phyloP scores from a whole-genome alignment of 2,329 filamentous ascomycete species.

The Amphichorda felina region DNA sequence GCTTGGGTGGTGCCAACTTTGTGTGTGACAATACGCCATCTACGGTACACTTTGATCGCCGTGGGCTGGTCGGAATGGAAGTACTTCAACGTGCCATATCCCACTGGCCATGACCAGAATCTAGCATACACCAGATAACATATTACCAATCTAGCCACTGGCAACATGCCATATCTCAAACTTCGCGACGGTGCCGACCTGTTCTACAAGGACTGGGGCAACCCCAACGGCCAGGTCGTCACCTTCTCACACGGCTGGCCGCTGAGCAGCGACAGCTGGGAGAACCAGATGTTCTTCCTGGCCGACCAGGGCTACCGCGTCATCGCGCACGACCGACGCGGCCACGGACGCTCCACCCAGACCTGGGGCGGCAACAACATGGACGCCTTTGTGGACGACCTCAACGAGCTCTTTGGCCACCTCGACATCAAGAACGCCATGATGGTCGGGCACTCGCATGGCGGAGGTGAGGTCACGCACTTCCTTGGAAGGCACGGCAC shows the following conservation, averaged over 20 bases:
- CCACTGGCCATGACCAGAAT: no score
- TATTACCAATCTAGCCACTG: no score
- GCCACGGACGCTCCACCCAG: constrained; percentile 18
- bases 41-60: no score
- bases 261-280: constrained; percentile 19
- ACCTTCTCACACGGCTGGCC: constrained; percentile 24
- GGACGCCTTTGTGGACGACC: constrained; percentile 15
- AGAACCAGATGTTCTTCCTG: constrained; percentile 15
- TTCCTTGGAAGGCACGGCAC: constrained; percentile 23
- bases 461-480: constrained; percentile 26
- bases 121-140: no score
- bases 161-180: constrained; percentile 19
- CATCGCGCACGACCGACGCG: constrained; percentile 18
- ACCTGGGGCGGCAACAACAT: constrained; percentile 13
- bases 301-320: constrained; percentile 17
- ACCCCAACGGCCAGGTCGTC: constrained; percentile 15
- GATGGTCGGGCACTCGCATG: constrained; percentile 31
- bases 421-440: constrained; percentile 21
- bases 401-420: constrained; percentile 15
- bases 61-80: no score
- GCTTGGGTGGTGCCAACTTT: no score
- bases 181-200: constrained; percentile 21
- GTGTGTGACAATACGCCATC: no score
- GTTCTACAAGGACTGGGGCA: constrained; percentile 30
- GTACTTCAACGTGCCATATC: no score